Base-by-base conservation (phyloP, 495 filamentous ascomycete genomes). In the Hypoxylon rickii region DNA sequence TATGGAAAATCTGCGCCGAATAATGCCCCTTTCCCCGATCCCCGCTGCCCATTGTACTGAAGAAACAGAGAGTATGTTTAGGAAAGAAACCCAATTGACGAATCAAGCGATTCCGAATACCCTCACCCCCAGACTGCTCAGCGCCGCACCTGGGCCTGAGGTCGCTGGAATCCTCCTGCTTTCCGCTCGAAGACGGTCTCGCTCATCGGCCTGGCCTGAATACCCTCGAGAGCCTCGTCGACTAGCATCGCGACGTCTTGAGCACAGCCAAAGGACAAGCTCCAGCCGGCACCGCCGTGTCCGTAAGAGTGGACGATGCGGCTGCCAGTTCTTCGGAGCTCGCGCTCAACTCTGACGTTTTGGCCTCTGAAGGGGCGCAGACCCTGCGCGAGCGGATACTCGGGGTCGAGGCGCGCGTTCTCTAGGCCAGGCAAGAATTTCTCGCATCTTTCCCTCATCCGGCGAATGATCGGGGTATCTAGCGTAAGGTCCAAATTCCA, bases 281-380 rank as follows among this genome's bases (percentile, higher is more conserved):
- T 72, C 78, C 76, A 81, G 6, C 78, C 78, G 7, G 72, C 69
- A 5, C 73, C 76, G 1, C 76, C 76, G 41, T 80, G 78, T 4
- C 77, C 78, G 52, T 81, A 81, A 1, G 68, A 70, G 54, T 80
- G 78, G 11, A 81, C 68, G 46, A 79, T 74, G 17, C 45, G 67
- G 58, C 64, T 63, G 5, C 61, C 50, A 24, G 59, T 53, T 36
- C 60, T 50, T 12, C 74, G 66, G 11, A 69, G 61, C 46, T 80
- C 77, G 0, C 75, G 66, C 49, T 79, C 76, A 1, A 79, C 74
- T 20, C 76, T 69, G 2, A 80, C 71, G 44, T 77, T 75, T 10
- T 55, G 38, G 20, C 55, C 49, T 16, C 77, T 54, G 44, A 74
- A 72, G 3, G 77, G 78, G 10, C 76, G 70, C 10, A 76, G 58